Evolutionary conservation across 352 stramenopile species (phyloP).

Genomic region (Globisporangium paroecandrum): DNA sequence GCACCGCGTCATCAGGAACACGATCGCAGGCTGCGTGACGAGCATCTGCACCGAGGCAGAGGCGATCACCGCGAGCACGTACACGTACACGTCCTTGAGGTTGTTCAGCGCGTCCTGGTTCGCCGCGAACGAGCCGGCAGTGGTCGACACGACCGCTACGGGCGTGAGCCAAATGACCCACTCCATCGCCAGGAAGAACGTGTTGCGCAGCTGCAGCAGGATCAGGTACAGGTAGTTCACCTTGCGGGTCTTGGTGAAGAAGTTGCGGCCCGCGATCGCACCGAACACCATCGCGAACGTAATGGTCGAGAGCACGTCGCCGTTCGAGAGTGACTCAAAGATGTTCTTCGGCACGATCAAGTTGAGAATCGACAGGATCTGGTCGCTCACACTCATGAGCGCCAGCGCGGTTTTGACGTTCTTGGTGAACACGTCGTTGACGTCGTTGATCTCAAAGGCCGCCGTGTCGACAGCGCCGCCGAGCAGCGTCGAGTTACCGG

Average conservation of each 20-base stretch:
- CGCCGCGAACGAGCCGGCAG: conserved; percentile 52
- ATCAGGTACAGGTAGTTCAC: conserved; percentile 72
- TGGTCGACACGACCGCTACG: conserved; percentile 59
- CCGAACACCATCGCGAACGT: conserved; percentile 69
- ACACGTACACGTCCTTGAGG: conserved; percentile 49
- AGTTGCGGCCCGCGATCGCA: conserved; percentile 48
- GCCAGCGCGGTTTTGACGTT: conserved; percentile 37
- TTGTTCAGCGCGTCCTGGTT: conserved; percentile 41
- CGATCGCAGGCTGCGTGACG: conserved; percentile 44
- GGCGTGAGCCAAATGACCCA: conserved; percentile 68
- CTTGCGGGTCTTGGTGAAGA: conserved; percentile 51
- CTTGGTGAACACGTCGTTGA: conserved; percentile 50
- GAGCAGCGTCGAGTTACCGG: conserved; percentile 21
- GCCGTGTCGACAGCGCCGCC: conserved; percentile 18
- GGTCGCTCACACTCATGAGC: conserved; percentile 48
- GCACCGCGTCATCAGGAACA: conserved; percentile 58
- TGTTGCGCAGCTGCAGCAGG: conserved; percentile 65
- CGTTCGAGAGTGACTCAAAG: conserved; percentile 39
- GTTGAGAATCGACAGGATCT: conserved; percentile 55
- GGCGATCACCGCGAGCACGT: conserved; percentile 36
- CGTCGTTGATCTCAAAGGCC: conserved; percentile 47
- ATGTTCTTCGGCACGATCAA: conserved; percentile 70
- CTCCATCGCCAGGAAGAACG: conserved; percentile 67
- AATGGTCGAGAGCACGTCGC: conserved; percentile 58
- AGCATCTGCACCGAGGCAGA: conserved; percentile 40